Evolutionary conservation across 352 stramenopile species (phyloP).

Genomic region (Phytopythium kandeliae): DNA sequence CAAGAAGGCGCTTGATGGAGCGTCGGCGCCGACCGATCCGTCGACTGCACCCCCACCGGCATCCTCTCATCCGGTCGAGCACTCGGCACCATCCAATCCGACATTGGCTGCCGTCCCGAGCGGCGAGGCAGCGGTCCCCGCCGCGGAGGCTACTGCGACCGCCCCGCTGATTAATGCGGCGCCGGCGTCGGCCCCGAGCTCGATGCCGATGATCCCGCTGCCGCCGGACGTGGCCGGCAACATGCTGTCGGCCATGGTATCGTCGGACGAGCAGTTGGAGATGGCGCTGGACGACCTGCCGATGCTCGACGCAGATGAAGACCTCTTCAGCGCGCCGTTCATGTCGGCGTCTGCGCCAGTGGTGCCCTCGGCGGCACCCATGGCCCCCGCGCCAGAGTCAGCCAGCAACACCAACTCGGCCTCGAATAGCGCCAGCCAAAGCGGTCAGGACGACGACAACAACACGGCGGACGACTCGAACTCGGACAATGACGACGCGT

Average conservation of each 20-base stretch:
- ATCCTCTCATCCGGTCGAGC: background rate
- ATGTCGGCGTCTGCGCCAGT: constrained; percentile 14
- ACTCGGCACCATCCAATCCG: background rate
- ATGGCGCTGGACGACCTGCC: constrained; percentile 64
- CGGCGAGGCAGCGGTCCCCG: background rate
- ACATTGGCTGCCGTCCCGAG: background rate
- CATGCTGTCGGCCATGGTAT: constrained; percentile 26
- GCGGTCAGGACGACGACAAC: constrained; percentile 31
- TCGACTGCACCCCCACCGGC: background rate
- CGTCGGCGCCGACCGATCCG: constrained; percentile 8
- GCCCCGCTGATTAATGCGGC: constrained; percentile 9
- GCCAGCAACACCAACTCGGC: constrained; percentile 11
- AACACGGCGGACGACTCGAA: constrained; percentile 36
- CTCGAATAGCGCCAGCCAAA: constrained; percentile 15
- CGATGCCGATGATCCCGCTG: constrained; percentile 16
- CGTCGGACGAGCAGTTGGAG: constrained; percentile 69
- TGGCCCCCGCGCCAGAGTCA: background rate
- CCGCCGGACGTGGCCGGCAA: constrained; percentile 4
- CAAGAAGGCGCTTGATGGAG: constrained; percentile 9
- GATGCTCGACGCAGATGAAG: constrained; percentile 67
- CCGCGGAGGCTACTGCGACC: background rate
- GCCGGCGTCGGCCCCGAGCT: background rate
- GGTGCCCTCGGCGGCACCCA: background rate
- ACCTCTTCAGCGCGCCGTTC: constrained; percentile 36
- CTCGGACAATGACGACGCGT: constrained; percentile 44